phyloP scores from a whole-genome alignment of 2,329 filamentous ascomycete genomes.

The Fusarium sp. region DNA sequence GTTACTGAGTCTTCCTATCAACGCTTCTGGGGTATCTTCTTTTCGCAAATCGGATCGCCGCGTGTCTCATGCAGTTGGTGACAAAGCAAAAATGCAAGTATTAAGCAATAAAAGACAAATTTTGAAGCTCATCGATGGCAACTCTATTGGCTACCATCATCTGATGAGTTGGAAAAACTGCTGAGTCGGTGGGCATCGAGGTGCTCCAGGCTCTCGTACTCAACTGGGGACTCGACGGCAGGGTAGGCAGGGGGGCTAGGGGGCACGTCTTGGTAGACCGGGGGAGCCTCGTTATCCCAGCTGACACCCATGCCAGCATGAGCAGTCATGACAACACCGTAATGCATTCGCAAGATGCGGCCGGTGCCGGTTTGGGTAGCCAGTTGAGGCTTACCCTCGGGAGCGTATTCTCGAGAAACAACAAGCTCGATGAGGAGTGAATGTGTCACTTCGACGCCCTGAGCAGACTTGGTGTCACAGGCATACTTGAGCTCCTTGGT shows the following conservation, averaged over 20 bases:
- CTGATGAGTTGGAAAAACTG: constrained; percentile 32
- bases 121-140: not conserved
- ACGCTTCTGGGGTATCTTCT: constrained; percentile 44
- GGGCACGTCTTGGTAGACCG: constrained; percentile 93
- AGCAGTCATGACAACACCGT: constrained; percentile 83
- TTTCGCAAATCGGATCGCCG: constrained; percentile 40
- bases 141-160: constrained; percentile 27
- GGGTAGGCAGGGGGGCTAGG: constrained; percentile 80
- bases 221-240: constrained; percentile 46
- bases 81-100: constrained; percentile 27
- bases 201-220: constrained; percentile 52
- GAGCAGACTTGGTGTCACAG: constrained; percentile 79
- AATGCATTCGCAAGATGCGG: constrained; percentile 91
- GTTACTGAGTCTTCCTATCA: constrained; percentile 36
- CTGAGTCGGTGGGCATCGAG: constrained; percentile 44
- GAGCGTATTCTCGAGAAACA: constrained; percentile 88
- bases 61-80: constrained; percentile 38
- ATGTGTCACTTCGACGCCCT: constrained; percentile 83
- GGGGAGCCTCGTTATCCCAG: constrained; percentile 96
- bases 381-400: constrained; percentile 71
- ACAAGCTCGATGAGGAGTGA: constrained; percentile 92
- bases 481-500: constrained; percentile 68
- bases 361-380: constrained; percentile 90
- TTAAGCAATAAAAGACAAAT: constrained; percentile 16
- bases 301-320: constrained; percentile 87